phyloP scores from a whole-genome alignment of 108 stramenopile genomes.

The Discostella pseudostelligera region DNA sequence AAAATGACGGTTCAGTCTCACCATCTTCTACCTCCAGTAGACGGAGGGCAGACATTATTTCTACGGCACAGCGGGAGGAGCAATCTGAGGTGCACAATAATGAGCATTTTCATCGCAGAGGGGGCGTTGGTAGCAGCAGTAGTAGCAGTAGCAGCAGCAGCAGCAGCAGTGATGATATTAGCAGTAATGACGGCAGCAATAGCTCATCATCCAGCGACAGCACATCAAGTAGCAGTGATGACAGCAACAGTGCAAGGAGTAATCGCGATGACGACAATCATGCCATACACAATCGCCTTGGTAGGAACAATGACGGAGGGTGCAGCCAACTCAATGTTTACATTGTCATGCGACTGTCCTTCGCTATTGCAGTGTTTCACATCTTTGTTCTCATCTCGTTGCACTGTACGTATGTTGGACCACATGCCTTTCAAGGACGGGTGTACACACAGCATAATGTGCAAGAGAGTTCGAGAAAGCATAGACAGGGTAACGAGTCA shows the following conservation, averaged over 20 bases:
- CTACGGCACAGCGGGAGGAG: no score
- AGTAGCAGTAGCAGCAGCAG: conserved; percentile 10
- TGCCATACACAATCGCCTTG: neutral
- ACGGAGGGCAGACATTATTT: no score
- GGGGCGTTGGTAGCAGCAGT: conserved; percentile 4
- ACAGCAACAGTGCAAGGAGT: neutral
- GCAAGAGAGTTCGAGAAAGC: no score
- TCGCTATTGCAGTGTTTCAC: conserved; percentile 28
- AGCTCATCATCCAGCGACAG: neutral
- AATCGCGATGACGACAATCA: conserved; percentile 4
- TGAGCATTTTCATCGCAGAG: neutral
- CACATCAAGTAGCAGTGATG: neutral
- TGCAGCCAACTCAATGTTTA: conserved; percentile 49
- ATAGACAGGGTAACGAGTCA: no score
- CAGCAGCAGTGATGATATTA: neutral
- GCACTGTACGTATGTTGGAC: conserved; percentile 52
- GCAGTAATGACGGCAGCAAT: conserved; percentile 10
- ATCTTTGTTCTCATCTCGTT: conserved; percentile 34
- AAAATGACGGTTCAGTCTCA: neutral
- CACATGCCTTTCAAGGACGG: conserved; percentile 30
- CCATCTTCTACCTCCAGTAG: neutral
- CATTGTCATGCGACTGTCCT: conserved; percentile 25
- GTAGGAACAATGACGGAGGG: conserved; percentile 15
- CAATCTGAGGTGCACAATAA: neutral
- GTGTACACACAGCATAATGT: neutral